Evolutionary conservation across 305 asterid genomes (phyloP), one percentile per base, ranked within the genome.

Genomic region (Petunia hybrid): DNA sequence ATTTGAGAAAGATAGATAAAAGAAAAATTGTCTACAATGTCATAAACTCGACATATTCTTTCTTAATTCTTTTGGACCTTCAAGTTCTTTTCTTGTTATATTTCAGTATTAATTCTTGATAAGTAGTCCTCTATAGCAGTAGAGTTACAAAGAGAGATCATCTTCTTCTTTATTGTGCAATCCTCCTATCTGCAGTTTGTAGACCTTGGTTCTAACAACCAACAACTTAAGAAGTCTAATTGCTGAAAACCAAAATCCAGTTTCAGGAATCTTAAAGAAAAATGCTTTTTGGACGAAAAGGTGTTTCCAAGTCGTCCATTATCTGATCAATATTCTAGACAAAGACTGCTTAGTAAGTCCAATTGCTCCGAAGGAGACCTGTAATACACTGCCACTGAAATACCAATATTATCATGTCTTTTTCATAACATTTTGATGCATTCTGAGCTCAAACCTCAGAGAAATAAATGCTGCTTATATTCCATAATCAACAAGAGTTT

Each of bases 241-340:
- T 68, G 8, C n/a, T 8, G 16, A 13, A 3, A 41, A 68, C 8
- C 40, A 16, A 68, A 39, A 68, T 68, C 76, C 56, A 16, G 40
- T 68, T 68, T 14, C 75, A 42, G 39, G 38, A 68, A 68, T 68
- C 14, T 68, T n/a, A n/a, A 22, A 43, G 56, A 42, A 68, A 7
- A 43, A 16, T 4, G 6, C 76, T 8, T 43, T 16, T 69, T 41
- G 56, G 56, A 68, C 41, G 39, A 8, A 67, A 41, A 1, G 56
- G 38, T 8, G 76, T 7, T n/a, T 43, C 45, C 55, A 16, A 8
- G 56, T 68, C 56, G 16, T n/a, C 39, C 39, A 4, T 42, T 41
- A 51, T 0, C 0, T 8, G 8, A 43, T 45, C 2, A 45, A 43
- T 39, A 69, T 45, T 14, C 41, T 8, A 8, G 64, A 59, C 64